phyloP scores from a whole-genome alignment of 2,329 filamentous ascomycete genomes.

The Endothia cerciana region DNA sequence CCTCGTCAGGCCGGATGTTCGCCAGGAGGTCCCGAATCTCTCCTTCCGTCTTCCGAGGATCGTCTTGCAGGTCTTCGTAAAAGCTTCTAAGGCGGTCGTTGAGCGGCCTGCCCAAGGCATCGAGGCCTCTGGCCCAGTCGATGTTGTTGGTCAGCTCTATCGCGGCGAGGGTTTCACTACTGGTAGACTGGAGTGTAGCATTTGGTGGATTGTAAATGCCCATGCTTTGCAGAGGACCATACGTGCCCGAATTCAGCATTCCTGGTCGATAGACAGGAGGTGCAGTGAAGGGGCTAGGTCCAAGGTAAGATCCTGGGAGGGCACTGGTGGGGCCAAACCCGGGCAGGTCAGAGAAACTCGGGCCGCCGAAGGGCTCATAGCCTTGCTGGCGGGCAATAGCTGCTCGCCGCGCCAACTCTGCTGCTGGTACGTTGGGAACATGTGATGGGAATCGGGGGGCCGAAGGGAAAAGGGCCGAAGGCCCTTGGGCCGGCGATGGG shows the following conservation, averaged over 20 bases:
- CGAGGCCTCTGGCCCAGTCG: conserved; percentile 42
- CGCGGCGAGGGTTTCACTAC: conserved; percentile 32
- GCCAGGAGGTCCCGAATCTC: conserved; percentile 72
- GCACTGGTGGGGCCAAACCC: conserved; percentile 6
- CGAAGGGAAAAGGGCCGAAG: neutral
- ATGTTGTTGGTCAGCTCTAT: conserved; percentile 45
- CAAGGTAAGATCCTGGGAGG: conserved; percentile 5
- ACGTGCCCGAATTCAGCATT: conserved; percentile 30
- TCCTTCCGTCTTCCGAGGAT: conserved; percentile 51
- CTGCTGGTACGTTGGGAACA: conserved; percentile 23
- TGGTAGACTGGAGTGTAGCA: conserved; percentile 12
- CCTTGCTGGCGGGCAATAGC: conserved; percentile 29
- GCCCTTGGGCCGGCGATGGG: neutral
- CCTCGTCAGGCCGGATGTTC: conserved; percentile 74
- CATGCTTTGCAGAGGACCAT: conserved; percentile 22
- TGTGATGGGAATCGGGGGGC: neutral
- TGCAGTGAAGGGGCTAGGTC: neutral
- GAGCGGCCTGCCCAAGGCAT: conserved; percentile 44
- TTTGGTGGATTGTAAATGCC: conserved; percentile 11
- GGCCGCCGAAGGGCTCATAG: conserved; percentile 18
- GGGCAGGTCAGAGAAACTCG: conserved; percentile 1
- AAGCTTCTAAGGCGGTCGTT: conserved; percentile 39
- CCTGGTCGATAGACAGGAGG: conserved; percentile 28
- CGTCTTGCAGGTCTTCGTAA: conserved; percentile 42
- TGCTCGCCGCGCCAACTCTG: conserved; percentile 31